These are phyloP conservation scores for Cercophora samala DNA, from an alignment of 495 filamentous ascomycete genomes.

Conservation along the genomic window DNA sequence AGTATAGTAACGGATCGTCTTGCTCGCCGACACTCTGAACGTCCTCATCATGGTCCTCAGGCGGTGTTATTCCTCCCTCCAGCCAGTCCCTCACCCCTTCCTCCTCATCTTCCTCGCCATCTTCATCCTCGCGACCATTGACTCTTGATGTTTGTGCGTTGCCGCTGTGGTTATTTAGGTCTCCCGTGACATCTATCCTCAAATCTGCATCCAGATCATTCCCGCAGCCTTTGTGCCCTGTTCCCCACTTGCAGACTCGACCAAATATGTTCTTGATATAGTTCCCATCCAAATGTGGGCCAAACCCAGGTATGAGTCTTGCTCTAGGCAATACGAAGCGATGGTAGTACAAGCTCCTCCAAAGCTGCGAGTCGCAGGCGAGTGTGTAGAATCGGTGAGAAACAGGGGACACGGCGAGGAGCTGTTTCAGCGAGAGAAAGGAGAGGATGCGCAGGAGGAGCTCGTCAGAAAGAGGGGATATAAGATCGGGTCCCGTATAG, in stretches of 20 bases:
- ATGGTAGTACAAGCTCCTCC: constrained; percentile 85
- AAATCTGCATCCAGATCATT: neutral
- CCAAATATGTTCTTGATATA: neutral
- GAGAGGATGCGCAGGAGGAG: constrained; percentile 82
- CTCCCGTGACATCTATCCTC: neutral
- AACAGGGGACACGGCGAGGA: constrained; percentile 70
- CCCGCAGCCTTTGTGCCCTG: too few relatives aligned
- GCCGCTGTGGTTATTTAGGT: neutral
- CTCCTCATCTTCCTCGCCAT: constrained; percentile 48
- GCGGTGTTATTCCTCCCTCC: constrained; percentile 45
- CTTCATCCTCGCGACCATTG: constrained; percentile 23
- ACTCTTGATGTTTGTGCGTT: too few relatives aligned
- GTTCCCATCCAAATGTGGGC: neutral
- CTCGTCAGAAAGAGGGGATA: constrained; percentile 75
- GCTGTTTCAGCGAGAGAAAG: constrained; percentile 62
- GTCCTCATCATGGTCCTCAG: constrained; percentile 33
- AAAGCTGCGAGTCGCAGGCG: constrained; percentile 79
- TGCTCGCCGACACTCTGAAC: constrained; percentile 27
- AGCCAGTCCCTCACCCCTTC: constrained; percentile 42
- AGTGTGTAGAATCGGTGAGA: constrained; percentile 76
- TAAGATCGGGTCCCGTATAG: constrained; percentile 31
- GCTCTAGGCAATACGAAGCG: constrained; percentile 85
- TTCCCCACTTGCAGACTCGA: too few relatives aligned
- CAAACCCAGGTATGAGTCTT: constrained; percentile 65
- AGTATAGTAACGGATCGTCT: neutral